phyloP scores from a whole-genome alignment of 495 filamentous ascomycete species.

The Penicillium pancosmium region DNA sequence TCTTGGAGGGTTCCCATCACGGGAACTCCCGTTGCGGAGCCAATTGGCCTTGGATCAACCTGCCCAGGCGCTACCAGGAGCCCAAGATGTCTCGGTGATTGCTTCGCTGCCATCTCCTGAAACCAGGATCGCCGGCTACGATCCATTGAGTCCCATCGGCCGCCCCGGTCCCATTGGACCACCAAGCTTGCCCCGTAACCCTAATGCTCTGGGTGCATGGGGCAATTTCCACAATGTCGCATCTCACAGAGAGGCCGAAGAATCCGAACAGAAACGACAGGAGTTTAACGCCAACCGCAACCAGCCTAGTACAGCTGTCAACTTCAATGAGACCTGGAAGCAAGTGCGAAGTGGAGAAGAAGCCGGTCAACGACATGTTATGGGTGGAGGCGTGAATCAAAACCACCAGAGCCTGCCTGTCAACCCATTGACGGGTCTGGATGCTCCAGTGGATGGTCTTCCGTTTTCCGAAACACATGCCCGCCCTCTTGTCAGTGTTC shows the following conservation, averaged over 20 bases:
- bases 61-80: constrained; percentile 35
- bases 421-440: constrained; percentile 40
- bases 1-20: constrained; percentile 49
- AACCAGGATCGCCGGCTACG: constrained; percentile 37
- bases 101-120: constrained; percentile 41
- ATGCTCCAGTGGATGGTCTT: constrained; percentile 39
- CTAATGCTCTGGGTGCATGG: constrained; percentile 47
- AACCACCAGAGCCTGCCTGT: constrained; percentile 30
- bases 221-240: constrained; percentile 49
- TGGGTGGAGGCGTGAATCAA: constrained; percentile 12
- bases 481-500: constrained; percentile 41
- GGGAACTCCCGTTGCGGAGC: constrained; percentile 43
- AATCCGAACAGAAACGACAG: constrained; percentile 36
- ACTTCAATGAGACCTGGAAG: constrained; percentile 67
- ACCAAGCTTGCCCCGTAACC: constrained; percentile 41
- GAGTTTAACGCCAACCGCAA: constrained; percentile 42
- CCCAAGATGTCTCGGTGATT: constrained; percentile 37
- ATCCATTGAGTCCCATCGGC: constrained; percentile 41
- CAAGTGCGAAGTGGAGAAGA: constrained; percentile 52
- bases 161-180: constrained; percentile 57
- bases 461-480: constrained; percentile 39
- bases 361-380: constrained; percentile 1
- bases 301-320: constrained; percentile 22
- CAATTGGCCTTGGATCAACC: constrained; percentile 44
- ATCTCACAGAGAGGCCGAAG: constrained; percentile 46